Conservation (phyloP, 495 filamentous ascomycete genomes). For the Pyronema domesticum region DNA sequence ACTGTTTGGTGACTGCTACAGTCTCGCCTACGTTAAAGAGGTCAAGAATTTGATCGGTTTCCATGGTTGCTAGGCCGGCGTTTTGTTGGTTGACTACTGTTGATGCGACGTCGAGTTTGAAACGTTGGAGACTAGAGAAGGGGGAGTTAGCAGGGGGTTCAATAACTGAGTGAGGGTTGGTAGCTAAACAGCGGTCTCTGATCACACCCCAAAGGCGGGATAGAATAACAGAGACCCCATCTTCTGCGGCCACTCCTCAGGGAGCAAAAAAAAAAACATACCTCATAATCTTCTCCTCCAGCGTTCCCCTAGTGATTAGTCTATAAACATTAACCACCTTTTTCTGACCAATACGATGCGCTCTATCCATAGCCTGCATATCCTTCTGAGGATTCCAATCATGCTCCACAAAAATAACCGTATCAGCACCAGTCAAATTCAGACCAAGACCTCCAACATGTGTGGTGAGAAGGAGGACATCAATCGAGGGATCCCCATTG, state of each 20-base stretch:
- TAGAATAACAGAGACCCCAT: no score
- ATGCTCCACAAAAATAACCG: constrained; percentile 97
- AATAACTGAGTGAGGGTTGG: neutral
- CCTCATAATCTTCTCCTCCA: constrained; percentile 97
- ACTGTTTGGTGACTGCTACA: constrained; percentile 42
- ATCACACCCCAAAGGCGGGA: no score
- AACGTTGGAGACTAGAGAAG: constrained; percentile 64
- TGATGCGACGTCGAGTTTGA: constrained; percentile 97
- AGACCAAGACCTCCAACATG: constrained; percentile 86
- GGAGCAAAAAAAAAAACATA: constrained; percentile 28
- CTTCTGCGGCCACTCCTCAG: no score
- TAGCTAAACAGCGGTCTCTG: no score
- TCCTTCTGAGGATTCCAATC: constrained; percentile 99
- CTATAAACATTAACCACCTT: constrained; percentile 99
- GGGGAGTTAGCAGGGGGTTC: neutral
- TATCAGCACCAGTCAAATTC: constrained; percentile 92
- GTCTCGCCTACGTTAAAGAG: constrained; percentile 83
- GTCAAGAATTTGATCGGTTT: constrained; percentile 93
- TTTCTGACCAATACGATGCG: constrained; percentile 96
- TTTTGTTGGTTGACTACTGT: constrained; percentile 99
- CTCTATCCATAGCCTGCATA: constrained; percentile 96
- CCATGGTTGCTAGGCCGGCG: constrained; percentile 84
- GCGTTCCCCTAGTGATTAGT: constrained; percentile 78
- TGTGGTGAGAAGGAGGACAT: constrained; percentile 80
- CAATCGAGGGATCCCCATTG: constrained; percentile 91